Evolutionary conservation across 495 filamentous ascomycete species (phyloP).

Genomic region (Tuber umbilicatum): DNA sequence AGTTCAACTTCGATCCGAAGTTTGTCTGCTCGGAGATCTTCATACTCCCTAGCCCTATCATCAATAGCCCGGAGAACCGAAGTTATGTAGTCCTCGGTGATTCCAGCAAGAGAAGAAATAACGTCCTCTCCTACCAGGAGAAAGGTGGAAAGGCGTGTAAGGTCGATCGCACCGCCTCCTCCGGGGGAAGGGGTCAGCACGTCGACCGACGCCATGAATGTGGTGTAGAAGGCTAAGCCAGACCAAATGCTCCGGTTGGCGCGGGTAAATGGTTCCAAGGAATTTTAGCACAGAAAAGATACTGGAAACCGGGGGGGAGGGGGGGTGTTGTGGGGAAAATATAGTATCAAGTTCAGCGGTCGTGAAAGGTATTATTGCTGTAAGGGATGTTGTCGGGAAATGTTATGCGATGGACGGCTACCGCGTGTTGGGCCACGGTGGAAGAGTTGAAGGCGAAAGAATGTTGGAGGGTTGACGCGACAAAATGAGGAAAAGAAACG

Average conservation of each 20-base stretch:
- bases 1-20: constrained; percentile 83
- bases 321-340: neutral
- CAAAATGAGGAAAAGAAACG: neutral
- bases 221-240: neutral
- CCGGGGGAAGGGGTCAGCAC: constrained; percentile 34
- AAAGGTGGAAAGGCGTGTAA: constrained; percentile 38
- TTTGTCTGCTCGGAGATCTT: constrained; percentile 73
- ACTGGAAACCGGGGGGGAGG: neutral
- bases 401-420: neutral
- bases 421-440: neutral
- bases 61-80: constrained; percentile 50
- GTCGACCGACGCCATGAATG: constrained; percentile 39
- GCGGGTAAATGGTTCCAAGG: neutral
- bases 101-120: constrained; percentile 23
- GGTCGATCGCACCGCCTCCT: constrained; percentile 28
- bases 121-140: constrained; percentile 35
- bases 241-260: neutral
- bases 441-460: neutral
- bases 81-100: constrained; percentile 35
- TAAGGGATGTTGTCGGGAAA: neutral
- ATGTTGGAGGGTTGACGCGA: neutral
- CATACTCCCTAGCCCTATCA: constrained; percentile 69
- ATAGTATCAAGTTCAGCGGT: neutral
- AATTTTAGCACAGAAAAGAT: neutral
- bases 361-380: neutral